Evolutionary conservation across 1,284 basidiomycete genomes (phyloP).

Genomic region (Melampsora occidentalis): DNA sequence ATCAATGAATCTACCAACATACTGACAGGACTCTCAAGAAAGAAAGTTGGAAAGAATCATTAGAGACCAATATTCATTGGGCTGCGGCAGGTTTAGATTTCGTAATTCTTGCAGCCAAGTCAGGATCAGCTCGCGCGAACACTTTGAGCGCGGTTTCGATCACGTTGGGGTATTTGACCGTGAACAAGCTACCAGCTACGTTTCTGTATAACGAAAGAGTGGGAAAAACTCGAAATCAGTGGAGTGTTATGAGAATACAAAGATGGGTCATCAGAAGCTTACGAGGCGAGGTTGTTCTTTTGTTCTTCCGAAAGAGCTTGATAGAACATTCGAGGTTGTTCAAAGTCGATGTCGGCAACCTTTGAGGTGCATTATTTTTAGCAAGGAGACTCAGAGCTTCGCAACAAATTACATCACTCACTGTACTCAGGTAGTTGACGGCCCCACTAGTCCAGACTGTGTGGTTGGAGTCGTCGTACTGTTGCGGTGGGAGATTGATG

Average conservation of each 20-base stretch:
- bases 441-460: conserved; percentile 35
- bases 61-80: no score
- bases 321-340: conserved; percentile 80
- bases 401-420: conserved; percentile 2
- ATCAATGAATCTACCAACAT: no score
- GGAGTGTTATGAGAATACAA: not conserved
- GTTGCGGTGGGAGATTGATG: conserved; percentile 42
- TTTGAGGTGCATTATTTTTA: not conserved
- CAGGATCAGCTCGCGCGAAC: conserved; percentile 11
- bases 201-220: not conserved
- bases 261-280: not conserved
- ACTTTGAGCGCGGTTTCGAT: conserved; percentile 8
- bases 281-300: conserved; percentile 57
- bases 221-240: not conserved
- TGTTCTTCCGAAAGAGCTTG: conserved; percentile 70
- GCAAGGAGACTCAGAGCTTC: not conserved
- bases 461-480: conserved; percentile 41
- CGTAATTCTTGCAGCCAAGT: conserved; percentile 10
- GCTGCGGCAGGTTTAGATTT: not conserved
- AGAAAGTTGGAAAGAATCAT: no score
- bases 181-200: conserved; percentile 26
- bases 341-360: conserved; percentile 69
- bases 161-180: conserved; percentile 4
- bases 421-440: conserved; percentile 19
- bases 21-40: no score